These are phyloP conservation scores for Trichoderma lentiforme DNA, from an alignment of 2,329 filamentous ascomycete genomes.

Conservation along the genomic window DNA sequence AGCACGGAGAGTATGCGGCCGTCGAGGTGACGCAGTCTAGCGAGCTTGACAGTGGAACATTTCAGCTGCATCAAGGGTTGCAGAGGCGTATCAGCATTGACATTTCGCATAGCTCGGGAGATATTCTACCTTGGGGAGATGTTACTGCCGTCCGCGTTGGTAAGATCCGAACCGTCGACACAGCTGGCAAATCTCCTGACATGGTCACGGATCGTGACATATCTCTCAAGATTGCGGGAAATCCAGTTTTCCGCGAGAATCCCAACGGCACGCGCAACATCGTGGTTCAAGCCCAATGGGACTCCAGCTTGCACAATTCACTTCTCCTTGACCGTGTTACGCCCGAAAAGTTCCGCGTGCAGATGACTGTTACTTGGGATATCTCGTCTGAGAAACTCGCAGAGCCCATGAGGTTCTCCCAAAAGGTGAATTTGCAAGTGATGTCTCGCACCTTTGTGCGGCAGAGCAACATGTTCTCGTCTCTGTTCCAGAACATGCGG, in stretches of 20 bases:
- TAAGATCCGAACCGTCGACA: constrained; percentile 77
- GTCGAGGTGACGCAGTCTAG: constrained; percentile 88
- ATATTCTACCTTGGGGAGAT: constrained; percentile 84
- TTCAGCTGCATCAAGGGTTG: constrained; percentile 91
- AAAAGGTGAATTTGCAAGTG: constrained; percentile 79
- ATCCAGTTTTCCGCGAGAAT: constrained; percentile 78
- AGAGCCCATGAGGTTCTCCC: constrained; percentile 83
- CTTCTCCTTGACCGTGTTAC: constrained; percentile 91
- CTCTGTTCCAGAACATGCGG: constrained; percentile 79
- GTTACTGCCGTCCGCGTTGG: constrained; percentile 74
- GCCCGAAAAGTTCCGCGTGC: constrained; percentile 86
- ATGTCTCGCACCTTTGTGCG: constrained; percentile 79
- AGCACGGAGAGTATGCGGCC: constrained; percentile 84
- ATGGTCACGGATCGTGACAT: constrained; percentile 73
- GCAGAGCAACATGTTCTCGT: constrained; percentile 80
- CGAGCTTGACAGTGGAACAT: constrained; percentile 82
- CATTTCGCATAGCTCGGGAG: constrained; percentile 86
- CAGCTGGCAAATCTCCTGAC: constrained; percentile 79
- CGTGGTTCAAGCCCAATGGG: constrained; percentile 89
- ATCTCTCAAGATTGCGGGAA: constrained; percentile 69
- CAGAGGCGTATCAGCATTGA: constrained; percentile 85
- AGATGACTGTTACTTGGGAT: constrained; percentile 84
- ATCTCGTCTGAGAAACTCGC: constrained; percentile 77
- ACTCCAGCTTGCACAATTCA: constrained; percentile 88
- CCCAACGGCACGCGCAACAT: constrained; percentile 87